phyloP scores from a whole-genome alignment of 345 rosid species.

The Reutealis trisperma region DNA sequence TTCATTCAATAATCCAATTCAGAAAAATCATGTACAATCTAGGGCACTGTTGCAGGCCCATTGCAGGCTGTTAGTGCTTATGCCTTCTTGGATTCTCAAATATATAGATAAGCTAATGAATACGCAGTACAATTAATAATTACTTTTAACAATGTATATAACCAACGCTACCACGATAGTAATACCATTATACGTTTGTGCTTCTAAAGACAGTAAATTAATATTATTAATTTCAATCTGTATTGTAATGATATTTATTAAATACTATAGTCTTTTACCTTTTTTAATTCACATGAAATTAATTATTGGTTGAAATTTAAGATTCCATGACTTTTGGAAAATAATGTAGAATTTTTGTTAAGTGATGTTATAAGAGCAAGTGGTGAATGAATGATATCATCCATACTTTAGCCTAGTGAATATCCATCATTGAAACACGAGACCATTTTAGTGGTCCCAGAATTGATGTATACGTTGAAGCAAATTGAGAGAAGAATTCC shows the following conservation, averaged over 20 bases:
- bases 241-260: too few species aligned
- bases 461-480: too few species aligned
- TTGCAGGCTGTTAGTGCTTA: constrained; percentile 5
- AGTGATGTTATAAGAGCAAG: not conserved
- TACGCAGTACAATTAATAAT: not conserved
- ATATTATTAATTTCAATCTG: too few species aligned
- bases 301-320: not conserved
- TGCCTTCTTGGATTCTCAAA: not conserved
- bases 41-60: constrained; percentile 8
- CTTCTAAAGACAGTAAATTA: too few species aligned
- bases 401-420: not conserved
- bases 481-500: not conserved
- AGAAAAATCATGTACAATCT: not conserved
- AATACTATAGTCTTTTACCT: too few species aligned
- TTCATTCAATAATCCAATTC: not conserved
- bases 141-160: too few species aligned
- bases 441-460: not conserved
- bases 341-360: not conserved
- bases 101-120: too few species aligned
- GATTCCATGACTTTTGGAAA: not conserved
- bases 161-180: too few species aligned
- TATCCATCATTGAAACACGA: not conserved
- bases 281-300: too few species aligned
- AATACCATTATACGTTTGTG: too few species aligned
- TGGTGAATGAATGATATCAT: not conserved